Evolutionary conservation across 2,329 filamentous ascomycete genomes (phyloP).

Genomic region (Neopestalotiopsis rosae): DNA sequence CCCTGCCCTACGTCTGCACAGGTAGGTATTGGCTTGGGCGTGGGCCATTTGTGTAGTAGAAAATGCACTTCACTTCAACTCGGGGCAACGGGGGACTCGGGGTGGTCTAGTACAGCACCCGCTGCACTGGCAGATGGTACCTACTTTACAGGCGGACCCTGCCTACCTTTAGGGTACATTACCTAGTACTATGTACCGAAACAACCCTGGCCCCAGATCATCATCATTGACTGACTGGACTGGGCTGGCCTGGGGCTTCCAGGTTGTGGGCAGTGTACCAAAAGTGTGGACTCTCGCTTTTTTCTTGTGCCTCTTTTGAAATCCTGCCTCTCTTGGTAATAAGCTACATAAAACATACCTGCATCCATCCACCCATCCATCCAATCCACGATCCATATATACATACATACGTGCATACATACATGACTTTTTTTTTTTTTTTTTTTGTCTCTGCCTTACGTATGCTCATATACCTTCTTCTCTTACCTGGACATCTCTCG

Average conservation of each 20-base stretch:
- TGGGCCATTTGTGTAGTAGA: too few species aligned
- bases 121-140: not conserved
- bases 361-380: too few species aligned
- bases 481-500: not conserved
- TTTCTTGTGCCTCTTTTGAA: not conserved
- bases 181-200: not conserved
- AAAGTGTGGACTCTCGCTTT: not conserved
- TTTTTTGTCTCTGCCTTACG: not conserved
- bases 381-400: not conserved
- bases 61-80: too few species aligned
- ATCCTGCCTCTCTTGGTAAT: not conserved
- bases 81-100: too few species aligned
- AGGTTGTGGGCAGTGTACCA: not conserved
- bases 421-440: not conserved
- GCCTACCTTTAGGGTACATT: not conserved
- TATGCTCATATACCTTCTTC: slow-evolving; percentile 1
- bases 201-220: not conserved
- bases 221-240: not conserved
- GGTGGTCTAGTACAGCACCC: too few species aligned
- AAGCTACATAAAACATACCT: not conserved
- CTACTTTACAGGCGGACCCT: not conserved
- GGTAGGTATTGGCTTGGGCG: too few species aligned
- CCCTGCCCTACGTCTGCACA: too few species aligned
- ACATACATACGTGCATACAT: not conserved
- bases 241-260: not conserved